Base-by-base conservation (phyloP, 2,329 filamentous ascomycete genomes). In the Trichoderma asperellum region DNA sequence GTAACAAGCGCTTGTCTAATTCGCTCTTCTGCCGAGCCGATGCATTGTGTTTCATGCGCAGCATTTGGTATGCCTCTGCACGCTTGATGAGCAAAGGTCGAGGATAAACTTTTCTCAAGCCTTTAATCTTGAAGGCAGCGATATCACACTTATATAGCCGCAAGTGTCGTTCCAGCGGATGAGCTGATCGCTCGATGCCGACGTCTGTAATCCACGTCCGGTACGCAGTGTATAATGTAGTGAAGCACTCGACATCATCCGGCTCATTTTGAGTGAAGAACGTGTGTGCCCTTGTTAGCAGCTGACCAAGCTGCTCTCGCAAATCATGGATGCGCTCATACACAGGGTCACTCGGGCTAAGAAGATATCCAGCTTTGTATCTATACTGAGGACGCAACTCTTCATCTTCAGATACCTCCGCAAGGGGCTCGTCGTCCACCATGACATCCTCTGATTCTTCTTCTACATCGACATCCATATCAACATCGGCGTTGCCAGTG, bases 131-230 rank as follows among this genome's bases (percentile, higher is more conserved):
- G 84, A 97, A 99, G 0, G 95, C 92, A 29, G 93, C 89, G 70
- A 94, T 91, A 75, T 99, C 96, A 6, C 93, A 91, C 74, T 91
- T 90, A 77, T 97, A 91, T 0, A 99, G 86, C 65, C 94, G 88
- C 5, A 92, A 88, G 16, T 98, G 90, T 24, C 96, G 87, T 78
- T 99, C 96, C 11, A 98, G 84, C 2, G 96, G 92, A 78, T 97
- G 96, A 0, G 96, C 95, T 21, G 95, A 97, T 70, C 95, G 88
- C 81, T 99, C 96, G 70, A 97, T 96, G 21, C 96, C 96, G 52
- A 99, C 94, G 76, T 99, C 96, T 1, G 97, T 94, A 75, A 99
- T 98, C 94, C 94, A 99, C 10, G 93, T 96, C 55, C 93, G 87
- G 78, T 97, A 99, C 1, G 95, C 93, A 27, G 92, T 92, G 80